A percentile compares a stretch with the other conserved stretches of the same genome.
phyloP scores from a whole-genome alignment of 192 early-diverging fungal species.

The Backusella parvicylindrica region DNA sequence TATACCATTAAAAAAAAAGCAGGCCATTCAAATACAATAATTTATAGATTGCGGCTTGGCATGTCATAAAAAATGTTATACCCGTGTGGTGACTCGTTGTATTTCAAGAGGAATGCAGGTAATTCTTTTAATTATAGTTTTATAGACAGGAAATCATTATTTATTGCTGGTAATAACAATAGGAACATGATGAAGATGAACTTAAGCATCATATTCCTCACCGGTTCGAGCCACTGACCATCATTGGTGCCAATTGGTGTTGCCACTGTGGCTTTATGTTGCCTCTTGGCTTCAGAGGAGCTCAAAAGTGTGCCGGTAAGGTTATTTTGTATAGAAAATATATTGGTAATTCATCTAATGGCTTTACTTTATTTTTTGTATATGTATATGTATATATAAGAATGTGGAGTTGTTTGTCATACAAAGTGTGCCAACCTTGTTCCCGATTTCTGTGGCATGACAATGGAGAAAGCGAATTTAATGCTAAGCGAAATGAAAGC shows the following conservation, averaged over 20 bases:
- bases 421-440: constrained; percentile 78
- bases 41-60: constrained; percentile 84
- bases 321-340: not conserved
- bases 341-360: not conserved
- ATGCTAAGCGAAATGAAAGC: constrained; percentile 83
- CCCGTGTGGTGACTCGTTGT: constrained; percentile 83
- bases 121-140: not conserved
- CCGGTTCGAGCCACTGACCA: constrained; percentile 82
- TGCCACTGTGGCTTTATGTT: constrained; percentile 97
- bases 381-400: constrained; percentile 36
- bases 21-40: not conserved
- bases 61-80: constrained; percentile 90
- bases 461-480: constrained; percentile 79
- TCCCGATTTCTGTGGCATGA: constrained; percentile 91
- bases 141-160: not conserved
- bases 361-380: not conserved
- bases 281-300: constrained; percentile 70
- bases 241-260: constrained; percentile 92
- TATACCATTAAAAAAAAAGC: not conserved
- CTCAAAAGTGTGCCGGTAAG: constrained; percentile 50
- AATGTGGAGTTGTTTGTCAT: constrained; percentile 84
- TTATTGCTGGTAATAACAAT: not conserved
- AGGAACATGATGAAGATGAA: constrained; percentile 63
- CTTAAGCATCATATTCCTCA: constrained; percentile 94
- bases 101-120: constrained; percentile 43